These are phyloP conservation scores for Auricularia cornea DNA, from an alignment of 768 basidiomycete species.

Conservation along the genomic window DNA sequence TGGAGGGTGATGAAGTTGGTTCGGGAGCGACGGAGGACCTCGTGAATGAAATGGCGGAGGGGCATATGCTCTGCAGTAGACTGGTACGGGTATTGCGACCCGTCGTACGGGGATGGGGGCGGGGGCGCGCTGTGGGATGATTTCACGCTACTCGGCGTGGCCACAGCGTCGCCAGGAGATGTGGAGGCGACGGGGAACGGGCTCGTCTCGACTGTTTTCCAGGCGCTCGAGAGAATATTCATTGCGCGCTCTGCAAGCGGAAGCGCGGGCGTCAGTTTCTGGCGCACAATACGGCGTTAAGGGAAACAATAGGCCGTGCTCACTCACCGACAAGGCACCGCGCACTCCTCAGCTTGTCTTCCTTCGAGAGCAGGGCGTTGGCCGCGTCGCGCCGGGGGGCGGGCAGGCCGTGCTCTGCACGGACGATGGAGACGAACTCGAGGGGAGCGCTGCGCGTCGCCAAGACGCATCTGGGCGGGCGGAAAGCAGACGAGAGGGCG, in stretches of 20 bases:
- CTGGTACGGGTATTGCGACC: neutral
- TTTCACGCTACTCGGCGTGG: neutral
- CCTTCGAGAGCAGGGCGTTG: neutral
- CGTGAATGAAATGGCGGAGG: constrained; percentile 74
- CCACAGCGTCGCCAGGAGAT: neutral
- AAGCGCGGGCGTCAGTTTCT: neutral
- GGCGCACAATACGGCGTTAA: neutral
- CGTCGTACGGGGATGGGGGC: neutral
- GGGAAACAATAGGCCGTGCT: too few relatives aligned
- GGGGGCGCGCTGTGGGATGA: neutral
- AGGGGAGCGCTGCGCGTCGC: neutral
- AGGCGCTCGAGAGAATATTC: neutral
- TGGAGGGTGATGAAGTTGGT: constrained; percentile 80
- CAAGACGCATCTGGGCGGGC: neutral
- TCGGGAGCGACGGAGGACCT: constrained; percentile 78
- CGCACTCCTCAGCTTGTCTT: neutral
- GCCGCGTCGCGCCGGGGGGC: neutral
- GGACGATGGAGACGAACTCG: neutral
- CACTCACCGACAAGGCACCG: neutral
- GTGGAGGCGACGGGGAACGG: neutral
- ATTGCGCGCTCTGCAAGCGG: neutral
- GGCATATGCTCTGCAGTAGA: constrained; percentile 22
- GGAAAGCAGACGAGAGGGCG: neutral
- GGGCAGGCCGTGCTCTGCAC: neutral
- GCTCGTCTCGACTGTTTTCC: neutral